Percentiles rank a stretch among this genome's conserved stretches.
These are phyloP conservation scores for Ascodesmis nigricans DNA, from an alignment of 495 filamentous ascomycete genomes.

Conservation along the genomic window DNA sequence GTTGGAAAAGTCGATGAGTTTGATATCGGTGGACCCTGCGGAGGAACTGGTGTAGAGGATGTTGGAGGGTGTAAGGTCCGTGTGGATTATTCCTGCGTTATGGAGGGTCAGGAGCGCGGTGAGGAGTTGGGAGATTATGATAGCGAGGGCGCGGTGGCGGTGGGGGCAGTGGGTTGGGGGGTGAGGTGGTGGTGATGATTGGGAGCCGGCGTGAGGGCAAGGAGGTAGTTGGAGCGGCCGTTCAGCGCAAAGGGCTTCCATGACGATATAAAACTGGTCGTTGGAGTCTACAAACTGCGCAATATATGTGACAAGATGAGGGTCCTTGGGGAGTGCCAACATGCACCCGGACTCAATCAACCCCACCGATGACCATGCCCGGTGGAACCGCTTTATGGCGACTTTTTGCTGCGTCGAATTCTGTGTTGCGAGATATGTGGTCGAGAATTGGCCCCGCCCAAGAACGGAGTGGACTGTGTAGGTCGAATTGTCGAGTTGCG, in stretches of 20 bases:
- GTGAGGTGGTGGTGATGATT: too few relatives aligned
- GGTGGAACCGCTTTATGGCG: neutral
- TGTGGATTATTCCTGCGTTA: conserved; percentile 15
- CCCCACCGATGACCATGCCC: neutral
- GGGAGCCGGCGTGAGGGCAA: neutral
- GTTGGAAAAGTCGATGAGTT: conserved; percentile 20
- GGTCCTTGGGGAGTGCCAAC: too few relatives aligned
- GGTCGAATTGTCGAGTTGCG: too few relatives aligned
- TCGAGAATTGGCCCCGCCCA: neutral
- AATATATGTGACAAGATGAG: too few relatives aligned
- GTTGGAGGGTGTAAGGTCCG: conserved; percentile 20
- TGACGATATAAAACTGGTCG: neutral
- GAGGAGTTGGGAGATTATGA: conserved; percentile 16
- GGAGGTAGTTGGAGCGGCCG: neutral
- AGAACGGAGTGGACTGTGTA: neutral
- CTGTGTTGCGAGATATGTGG: neutral
- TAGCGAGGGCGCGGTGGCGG: conserved; percentile 14
- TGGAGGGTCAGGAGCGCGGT: conserved; percentile 13
- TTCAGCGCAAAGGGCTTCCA: neutral
- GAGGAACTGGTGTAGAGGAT: conserved; percentile 15
- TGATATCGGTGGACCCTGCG: conserved; percentile 8
- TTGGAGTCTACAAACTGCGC: too few relatives aligned
- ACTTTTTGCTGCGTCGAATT: neutral
- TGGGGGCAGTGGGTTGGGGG: conserved; percentile 8
- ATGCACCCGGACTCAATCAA: too few relatives aligned